Evolutionary conservation across 257 asterid genomes (phyloP).

Genomic region (Anisodus acutangulus): DNA sequence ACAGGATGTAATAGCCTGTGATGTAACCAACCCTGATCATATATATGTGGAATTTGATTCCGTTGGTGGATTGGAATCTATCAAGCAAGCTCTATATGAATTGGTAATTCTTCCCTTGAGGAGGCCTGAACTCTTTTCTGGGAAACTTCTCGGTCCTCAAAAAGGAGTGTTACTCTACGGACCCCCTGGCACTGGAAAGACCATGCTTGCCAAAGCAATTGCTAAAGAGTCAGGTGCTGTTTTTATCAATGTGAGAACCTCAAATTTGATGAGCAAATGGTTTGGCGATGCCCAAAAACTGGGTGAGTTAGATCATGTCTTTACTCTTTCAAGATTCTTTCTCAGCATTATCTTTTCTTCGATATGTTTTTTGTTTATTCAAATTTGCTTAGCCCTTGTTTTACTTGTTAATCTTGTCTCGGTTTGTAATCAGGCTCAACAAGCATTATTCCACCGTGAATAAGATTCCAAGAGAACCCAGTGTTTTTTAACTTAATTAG

Average conservation of each 20-base stretch:
- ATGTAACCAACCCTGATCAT: conserved; percentile 82
- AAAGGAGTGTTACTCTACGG: conserved; percentile 94
- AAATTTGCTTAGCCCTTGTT: background rate
- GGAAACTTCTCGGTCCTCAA: conserved; percentile 91
- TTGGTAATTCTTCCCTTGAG: conserved; percentile 85
- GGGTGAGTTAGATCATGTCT: conserved; percentile 50
- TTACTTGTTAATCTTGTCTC: background rate
- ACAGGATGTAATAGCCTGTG: conserved; percentile 94
- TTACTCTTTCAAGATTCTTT: background rate
- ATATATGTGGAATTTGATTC: conserved; percentile 78
- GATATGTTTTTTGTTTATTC: background rate
- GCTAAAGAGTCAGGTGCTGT: conserved; percentile 96
- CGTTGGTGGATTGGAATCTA: conserved; percentile 89
- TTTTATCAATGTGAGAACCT: conserved; percentile 79
- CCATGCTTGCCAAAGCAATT: conserved; percentile 99
- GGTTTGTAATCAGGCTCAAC: background rate
- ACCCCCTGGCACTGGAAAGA: conserved; percentile 99
- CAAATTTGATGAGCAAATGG: conserved; percentile 98
- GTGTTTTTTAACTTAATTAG: background rate
- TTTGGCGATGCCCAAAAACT: conserved; percentile 97
- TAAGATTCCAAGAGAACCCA: background rate
- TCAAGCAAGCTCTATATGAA: conserved; percentile 74
- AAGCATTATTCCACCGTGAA: background rate
- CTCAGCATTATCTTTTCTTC: background rate
- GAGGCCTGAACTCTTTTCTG: conserved; percentile 90